phyloP scores from a whole-genome alignment of 305 asterid genomes.

The Fraxinus floribunda region DNA sequence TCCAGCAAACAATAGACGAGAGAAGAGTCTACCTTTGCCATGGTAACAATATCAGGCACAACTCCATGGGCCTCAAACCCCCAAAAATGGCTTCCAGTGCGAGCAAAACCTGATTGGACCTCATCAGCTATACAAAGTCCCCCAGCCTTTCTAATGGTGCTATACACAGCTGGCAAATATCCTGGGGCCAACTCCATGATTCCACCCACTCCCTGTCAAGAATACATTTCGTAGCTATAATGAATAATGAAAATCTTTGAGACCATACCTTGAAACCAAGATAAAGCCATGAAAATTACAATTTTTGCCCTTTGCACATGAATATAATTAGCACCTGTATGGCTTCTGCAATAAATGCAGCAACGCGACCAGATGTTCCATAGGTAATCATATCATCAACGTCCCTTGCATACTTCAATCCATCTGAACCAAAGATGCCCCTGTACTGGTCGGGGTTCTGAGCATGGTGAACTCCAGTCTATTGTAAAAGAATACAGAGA shows the following conservation, averaged over 20 bases:
- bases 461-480: slow-evolving; percentile 89
- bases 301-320: background rate
- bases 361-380: slow-evolving; percentile 83
- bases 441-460: slow-evolving; percentile 81
- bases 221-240: slow-evolving; percentile 10
- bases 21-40: slow-evolving; percentile 68
- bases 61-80: slow-evolving; percentile 88
- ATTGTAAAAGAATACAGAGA: slow-evolving; percentile 22
- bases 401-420: slow-evolving; percentile 70
- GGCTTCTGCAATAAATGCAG: slow-evolving; percentile 82
- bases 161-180: slow-evolving; percentile 76
- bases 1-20: background rate
- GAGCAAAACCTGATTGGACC: slow-evolving; percentile 78
- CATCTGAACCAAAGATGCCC: slow-evolving; percentile 77
- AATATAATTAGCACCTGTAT: slow-evolving; percentile 63
- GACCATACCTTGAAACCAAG: background rate
- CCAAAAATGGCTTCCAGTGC: slow-evolving; percentile 86
- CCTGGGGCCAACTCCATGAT: slow-evolving; percentile 95
- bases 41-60: slow-evolving; percentile 86
- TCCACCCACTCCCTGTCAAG: slow-evolving; percentile 87
- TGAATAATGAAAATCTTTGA: background rate
- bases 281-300: background rate
- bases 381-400: slow-evolving; percentile 74
- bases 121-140: slow-evolving; percentile 89
- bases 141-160: slow-evolving; percentile 65